Evolutionary conservation across 768 basidiomycete genomes (phyloP).

Genomic region (Antrodiella citrinella): DNA sequence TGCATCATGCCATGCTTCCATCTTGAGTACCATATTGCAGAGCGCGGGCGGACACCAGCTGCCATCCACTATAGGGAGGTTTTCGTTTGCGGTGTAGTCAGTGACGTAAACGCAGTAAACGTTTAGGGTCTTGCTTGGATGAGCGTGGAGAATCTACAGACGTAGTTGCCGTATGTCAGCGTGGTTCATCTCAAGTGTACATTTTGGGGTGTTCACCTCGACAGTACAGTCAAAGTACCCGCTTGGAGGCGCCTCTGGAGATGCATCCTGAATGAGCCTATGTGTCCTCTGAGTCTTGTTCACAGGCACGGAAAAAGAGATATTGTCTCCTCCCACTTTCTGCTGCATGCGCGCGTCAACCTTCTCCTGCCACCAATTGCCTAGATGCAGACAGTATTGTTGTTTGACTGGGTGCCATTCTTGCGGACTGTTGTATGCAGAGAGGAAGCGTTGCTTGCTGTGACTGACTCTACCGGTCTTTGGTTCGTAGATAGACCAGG

Average conservation of each 20-base stretch:
- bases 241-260: slow-evolving; percentile 7
- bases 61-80: slow-evolving; percentile 25
- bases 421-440: no score
- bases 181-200: no score
- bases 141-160: slow-evolving; percentile 44
- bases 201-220: no score
- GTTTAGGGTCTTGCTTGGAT: no score
- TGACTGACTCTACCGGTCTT: no score
- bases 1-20: slow-evolving; percentile 55
- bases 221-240: slow-evolving; percentile 24
- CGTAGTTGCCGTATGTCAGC: no score
- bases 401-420: slow-evolving; percentile 13
- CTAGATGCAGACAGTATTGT: slow-evolving; percentile 15
- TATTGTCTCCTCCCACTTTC: no score
- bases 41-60: slow-evolving; percentile 42
- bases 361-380: slow-evolving; percentile 27
- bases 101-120: slow-evolving; percentile 52
- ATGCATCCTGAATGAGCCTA: slow-evolving; percentile 18
- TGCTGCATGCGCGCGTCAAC: no score
- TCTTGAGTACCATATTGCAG: slow-evolving; percentile 36
- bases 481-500: slow-evolving; percentile 50
- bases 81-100: slow-evolving; percentile 48
- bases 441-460: no score
- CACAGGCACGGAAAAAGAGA: no score
- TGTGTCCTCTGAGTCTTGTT: slow-evolving; percentile 8